Evolutionary conservation across 2,329 filamentous ascomycete genomes (phyloP), one percentile per base, ranked within the genome.

Genomic region (Stenocarpella maydis): DNA sequence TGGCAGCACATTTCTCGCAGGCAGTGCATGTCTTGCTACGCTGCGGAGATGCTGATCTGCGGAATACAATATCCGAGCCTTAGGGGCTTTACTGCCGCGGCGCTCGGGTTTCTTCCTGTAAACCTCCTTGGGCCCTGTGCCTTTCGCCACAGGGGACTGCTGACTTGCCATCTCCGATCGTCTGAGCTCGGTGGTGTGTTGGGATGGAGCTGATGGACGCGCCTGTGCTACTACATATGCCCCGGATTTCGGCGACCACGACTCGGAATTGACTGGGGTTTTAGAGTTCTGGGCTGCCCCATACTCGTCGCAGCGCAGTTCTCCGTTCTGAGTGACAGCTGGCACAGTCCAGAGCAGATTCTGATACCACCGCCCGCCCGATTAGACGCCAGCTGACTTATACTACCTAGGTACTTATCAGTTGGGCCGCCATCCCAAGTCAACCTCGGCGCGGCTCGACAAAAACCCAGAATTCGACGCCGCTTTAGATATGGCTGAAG

Each of bases 41-140:
- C 65, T 41, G 41, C 19, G 50, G 52, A 58, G 65, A 67, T 67
- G 65, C 65, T 50, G 65, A 67, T 67, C 52, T 67, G 45, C 65
- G 49, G 41, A 21, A 63, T 28, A 37, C 58, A 63, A 63, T 49
- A 63, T 63, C 58, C 43, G 43, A 49, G 58, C 43, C 28, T 63
- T 43, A 63, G 58, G 58, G 58, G 58, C 58, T 63, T 63, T 14
- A 47, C 43, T 63, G n/a, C 49, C 58, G 43, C 54, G 7, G 37
- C 58, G 26, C 58, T n/a, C 26, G 28, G 41, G 58, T 19, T 34
- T n/a, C 28, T n/a, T 34, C 58, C 28, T 47, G 58, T 61, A 26
- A 28, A n/a, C n/a, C n/a, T n/a, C n/a, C 14, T 37, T 43, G 19
- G 19, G 34, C 53, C 34, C 31, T 39, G 39, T 43, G 54, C 54